Conservation (phyloP, 169 alveolate species). For the Babesia ovata region DNA sequence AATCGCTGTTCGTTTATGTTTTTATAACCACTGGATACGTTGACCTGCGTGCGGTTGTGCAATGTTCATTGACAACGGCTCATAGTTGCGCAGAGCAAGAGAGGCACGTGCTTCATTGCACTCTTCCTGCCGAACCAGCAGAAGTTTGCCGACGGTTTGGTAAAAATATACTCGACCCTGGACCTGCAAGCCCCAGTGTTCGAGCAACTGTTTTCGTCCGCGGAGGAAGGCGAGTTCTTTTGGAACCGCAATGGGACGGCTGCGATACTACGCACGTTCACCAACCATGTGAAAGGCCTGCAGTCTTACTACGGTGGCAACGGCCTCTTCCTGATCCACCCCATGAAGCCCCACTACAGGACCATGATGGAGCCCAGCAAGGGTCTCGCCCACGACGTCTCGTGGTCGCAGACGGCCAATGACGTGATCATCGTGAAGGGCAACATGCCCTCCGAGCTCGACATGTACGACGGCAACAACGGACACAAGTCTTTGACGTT, state of each 20-base stretch:
- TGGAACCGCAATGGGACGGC: constrained; percentile 77
- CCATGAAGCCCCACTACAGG: constrained; percentile 22
- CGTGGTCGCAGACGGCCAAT: constrained; percentile 73
- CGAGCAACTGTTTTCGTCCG: constrained; percentile 59
- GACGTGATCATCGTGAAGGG: constrained; percentile 76
- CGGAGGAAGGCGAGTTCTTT: constrained; percentile 77
- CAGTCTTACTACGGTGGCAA: constrained; percentile 75
- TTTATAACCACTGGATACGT: too few species aligned
- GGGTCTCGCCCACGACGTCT: constrained; percentile 76
- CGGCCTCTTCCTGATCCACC: constrained; percentile 67
- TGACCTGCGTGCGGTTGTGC: too few species aligned
- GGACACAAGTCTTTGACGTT: constrained; percentile 69
- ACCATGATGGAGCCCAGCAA: constrained; percentile 56
- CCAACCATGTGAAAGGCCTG: constrained; percentile 74
- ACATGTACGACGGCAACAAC: constrained; percentile 66
- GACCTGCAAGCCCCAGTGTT: constrained; percentile 37
- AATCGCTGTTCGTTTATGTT: too few species aligned
- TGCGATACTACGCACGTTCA: constrained; percentile 68
- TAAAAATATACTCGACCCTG: constrained; percentile 16
- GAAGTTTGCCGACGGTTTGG: constrained; percentile 51
- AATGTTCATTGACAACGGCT: neutral
- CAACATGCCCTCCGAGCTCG: constrained; percentile 73
- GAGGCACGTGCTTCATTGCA: constrained; percentile 44
- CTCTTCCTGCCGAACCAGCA: constrained; percentile 54
- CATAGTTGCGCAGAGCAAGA: constrained; percentile 31